Percentiles rank a stretch among this genome's conserved stretches.
phyloP scores from a whole-genome alignment of 1,139 yeast genomes.

The Scheffersomyces insectosa region DNA sequence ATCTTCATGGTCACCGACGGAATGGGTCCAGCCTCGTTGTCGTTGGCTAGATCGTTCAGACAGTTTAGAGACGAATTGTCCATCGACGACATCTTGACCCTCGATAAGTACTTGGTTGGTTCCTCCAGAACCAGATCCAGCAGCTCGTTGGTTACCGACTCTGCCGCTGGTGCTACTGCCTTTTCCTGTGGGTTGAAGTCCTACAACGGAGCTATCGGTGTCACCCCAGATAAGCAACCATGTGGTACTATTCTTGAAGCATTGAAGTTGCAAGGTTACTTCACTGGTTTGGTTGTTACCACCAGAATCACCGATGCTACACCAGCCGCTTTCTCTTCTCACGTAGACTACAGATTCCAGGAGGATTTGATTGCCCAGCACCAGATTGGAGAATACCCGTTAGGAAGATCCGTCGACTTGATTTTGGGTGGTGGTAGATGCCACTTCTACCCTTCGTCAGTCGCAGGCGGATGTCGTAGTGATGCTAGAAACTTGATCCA shows the following conservation, averaged over 20 bases:
- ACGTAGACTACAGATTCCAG: constrained; percentile 25
- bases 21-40: constrained; percentile 30
- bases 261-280: constrained; percentile 24
- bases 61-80: constrained; percentile 22
- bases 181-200: constrained; percentile 27
- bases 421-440: constrained; percentile 31
- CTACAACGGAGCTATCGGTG: constrained; percentile 31
- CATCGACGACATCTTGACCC: constrained; percentile 18
- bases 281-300: constrained; percentile 29
- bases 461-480: constrained; percentile 22
- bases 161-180: constrained; percentile 33
- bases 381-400: constrained; percentile 25
- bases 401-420: constrained; percentile 28
- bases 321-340: constrained; percentile 28
- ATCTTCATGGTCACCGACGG: constrained; percentile 33
- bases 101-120: constrained; percentile 25
- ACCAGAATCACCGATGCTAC: constrained; percentile 27
- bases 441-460: constrained; percentile 21
- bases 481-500: constrained; percentile 25
- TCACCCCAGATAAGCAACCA: constrained; percentile 20
- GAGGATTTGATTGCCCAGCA: constrained; percentile 30
- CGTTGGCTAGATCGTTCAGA: constrained; percentile 25
- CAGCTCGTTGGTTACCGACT: constrained; percentile 25
- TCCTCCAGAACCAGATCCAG: constrained; percentile 25
- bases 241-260: constrained; percentile 31